These are phyloP conservation scores for Lyophyllum shimeji DNA, from an alignment of 768 basidiomycete species.

Conservation along the genomic window DNA sequence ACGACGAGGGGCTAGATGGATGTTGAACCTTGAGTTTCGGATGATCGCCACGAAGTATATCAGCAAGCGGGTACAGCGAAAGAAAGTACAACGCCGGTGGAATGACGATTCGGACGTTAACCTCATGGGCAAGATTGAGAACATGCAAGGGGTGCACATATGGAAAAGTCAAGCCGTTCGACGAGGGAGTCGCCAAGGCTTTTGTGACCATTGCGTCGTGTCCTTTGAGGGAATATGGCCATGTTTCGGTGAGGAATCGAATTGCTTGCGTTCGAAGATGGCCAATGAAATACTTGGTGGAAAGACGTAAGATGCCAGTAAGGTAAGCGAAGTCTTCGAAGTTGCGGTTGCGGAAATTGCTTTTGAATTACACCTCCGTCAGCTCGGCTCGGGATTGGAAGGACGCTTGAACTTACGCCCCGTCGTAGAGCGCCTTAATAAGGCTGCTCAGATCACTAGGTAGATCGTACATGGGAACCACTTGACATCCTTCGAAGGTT, in stretches of 20 bases:
- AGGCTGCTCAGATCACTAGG: slow-evolving; percentile 49
- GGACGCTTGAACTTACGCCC: slow-evolving; percentile 39
- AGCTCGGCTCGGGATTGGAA: neutral
- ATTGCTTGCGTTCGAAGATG: slow-evolving; percentile 54
- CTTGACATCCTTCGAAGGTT: slow-evolving; percentile 44
- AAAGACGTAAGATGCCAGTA: slow-evolving; percentile 56
- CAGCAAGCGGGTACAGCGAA: slow-evolving; percentile 52
- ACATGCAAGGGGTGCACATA: slow-evolving; percentile 59
- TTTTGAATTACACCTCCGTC: slow-evolving; percentile 11
- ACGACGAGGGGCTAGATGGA: slow-evolving; percentile 48
- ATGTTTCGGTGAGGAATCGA: slow-evolving; percentile 45
- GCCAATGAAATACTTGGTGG: slow-evolving; percentile 59
- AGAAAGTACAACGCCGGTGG: slow-evolving; percentile 58
- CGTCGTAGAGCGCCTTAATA: slow-evolving; percentile 57
- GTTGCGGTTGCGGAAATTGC: slow-evolving; percentile 36
- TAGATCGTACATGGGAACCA: slow-evolving; percentile 53
- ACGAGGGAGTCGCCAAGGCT: slow-evolving; percentile 40
- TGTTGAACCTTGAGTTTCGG: slow-evolving; percentile 50
- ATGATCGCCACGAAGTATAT: slow-evolving; percentile 48
- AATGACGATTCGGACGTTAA: slow-evolving; percentile 43
- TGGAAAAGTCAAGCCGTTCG: slow-evolving; percentile 51
- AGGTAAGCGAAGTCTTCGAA: slow-evolving; percentile 55
- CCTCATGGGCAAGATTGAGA: slow-evolving; percentile 54
- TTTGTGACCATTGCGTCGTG: slow-evolving; percentile 56
- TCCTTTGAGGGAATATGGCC: slow-evolving; percentile 52